Evolutionary conservation across 306 rosid genomes (phyloP).

Genomic region (Ormosia semicastrata): DNA sequence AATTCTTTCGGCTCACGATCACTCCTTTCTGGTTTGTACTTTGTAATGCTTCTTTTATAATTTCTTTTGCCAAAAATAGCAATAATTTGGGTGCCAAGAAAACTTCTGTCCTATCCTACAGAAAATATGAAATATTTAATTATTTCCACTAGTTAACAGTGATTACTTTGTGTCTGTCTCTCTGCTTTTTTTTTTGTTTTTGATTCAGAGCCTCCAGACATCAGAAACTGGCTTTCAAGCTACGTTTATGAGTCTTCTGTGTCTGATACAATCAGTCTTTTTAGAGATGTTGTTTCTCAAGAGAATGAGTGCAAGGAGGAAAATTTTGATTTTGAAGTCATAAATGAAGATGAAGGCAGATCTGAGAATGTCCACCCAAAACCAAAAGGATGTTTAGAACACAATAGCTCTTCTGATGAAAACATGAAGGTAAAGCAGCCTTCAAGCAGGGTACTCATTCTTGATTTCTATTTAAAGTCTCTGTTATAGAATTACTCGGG

Average conservation of each 20-base stretch:
- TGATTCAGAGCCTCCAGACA: constrained; percentile 63
- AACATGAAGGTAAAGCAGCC: constrained; percentile 31
- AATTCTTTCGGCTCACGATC: constrained; percentile 42
- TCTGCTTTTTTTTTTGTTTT: background rate
- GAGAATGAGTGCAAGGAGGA: constrained; percentile 30
- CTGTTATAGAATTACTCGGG: background rate
- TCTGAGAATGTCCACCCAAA: background rate
- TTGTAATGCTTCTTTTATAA: constrained; percentile 4
- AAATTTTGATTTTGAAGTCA: constrained; percentile 21
- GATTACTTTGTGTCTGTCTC: background rate
- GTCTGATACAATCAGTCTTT: constrained; percentile 31
- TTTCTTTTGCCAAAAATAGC: background rate
- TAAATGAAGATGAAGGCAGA: constrained; percentile 20
- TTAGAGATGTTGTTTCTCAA: constrained; percentile 22
- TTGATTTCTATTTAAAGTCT: background rate
- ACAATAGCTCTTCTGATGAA: constrained; percentile 7
- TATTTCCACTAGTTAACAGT: background rate
- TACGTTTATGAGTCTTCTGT: constrained; percentile 65
- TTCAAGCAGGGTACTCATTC: constrained; percentile 35
- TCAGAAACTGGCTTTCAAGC: constrained; percentile 78
- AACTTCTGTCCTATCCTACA: background rate
- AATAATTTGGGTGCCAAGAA: background rate
- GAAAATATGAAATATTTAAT: background rate
- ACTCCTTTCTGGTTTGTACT: constrained; percentile 60
- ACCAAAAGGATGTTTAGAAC: constrained; percentile 15